Base-by-base conservation (phyloP, 495 filamentous ascomycete species). In the Podospora sp. region DNA sequence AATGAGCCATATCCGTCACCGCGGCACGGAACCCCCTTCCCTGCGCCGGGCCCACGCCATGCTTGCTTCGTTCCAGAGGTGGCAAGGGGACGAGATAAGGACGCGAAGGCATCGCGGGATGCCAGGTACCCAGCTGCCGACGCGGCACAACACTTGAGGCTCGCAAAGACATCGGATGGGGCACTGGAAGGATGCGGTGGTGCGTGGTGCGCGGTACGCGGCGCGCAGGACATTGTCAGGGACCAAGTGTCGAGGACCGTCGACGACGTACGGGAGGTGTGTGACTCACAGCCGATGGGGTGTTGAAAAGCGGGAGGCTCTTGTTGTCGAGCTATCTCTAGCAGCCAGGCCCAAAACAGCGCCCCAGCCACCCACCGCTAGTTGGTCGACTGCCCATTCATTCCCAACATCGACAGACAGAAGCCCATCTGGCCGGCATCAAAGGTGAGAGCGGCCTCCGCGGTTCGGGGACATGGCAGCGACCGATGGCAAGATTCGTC, bases 241-340 rank as follows among this genome's bases (percentile, higher is more conserved):
- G 46, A 33, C 25, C 61, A n/a, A 20, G 0, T 18, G 29, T 18
- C 25, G 27, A 25, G 52, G 52, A 14, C 21, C 11, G 18, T 52
- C 21, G 63, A 58, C 52, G 56, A 20, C 21, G 63, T 26, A 36
- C 12, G 57, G 57, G 56, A 59, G 56, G 57, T 60, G 57, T 60
- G 60, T 62, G 60, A 62, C 29, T 62, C 60, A 62, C 60, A 12
- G 21, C 33, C 60, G 20, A 27, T 21, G 21, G 40, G 60, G n/a
- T 24, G n/a, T 27, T 62, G 60, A 62, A 62, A 62, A 35, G 60
- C 60, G 60, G 60, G 60, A 62, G 58, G 35, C 60, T 62, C 60
- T 22, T 50, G 36, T 22, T 12, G 21, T 33, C 36, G n/a, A 50
- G n/a, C 16, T 49, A 8, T 24, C 53, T 27, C 53, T 26, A 25